phyloP scores from a whole-genome alignment of 441 rosid species.

The Manihot esculenta region DNA sequence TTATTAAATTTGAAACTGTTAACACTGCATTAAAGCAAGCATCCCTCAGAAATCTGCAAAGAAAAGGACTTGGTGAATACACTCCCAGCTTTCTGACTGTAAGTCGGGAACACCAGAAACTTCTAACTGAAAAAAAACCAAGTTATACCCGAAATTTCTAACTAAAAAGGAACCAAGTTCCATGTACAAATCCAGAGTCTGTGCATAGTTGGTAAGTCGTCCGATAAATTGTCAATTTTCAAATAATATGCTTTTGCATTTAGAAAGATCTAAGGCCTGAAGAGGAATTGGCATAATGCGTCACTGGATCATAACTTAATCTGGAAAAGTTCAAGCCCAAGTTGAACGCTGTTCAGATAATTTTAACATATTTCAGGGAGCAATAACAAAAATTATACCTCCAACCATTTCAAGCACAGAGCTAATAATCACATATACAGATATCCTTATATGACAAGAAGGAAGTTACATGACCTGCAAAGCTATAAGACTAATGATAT shows the following conservation, averaged over 20 bases:
- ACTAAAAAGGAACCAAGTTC: background rate
- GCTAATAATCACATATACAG: slow-evolving; percentile 25
- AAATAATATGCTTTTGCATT: slow-evolving; percentile 1
- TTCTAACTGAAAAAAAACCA: too few relatives aligned
- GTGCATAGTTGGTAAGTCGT: background rate
- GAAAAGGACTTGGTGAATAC: slow-evolving; percentile 18
- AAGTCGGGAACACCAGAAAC: slow-evolving; percentile 9
- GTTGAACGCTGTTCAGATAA: slow-evolving; percentile 10
- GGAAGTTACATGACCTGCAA: too few relatives aligned
- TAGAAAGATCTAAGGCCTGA: slow-evolving; percentile 14
- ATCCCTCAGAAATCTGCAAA: slow-evolving; percentile 34
- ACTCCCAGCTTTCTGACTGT: slow-evolving; percentile 18
- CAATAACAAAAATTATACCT: slow-evolving; percentile 34
- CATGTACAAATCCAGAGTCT: background rate
- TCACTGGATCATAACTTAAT: slow-evolving; percentile 12
- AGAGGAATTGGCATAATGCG: slow-evolving; percentile 20
- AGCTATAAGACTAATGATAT: too few relatives aligned
- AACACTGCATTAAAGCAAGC: slow-evolving; percentile 22
- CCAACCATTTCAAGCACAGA: slow-evolving; percentile 34
- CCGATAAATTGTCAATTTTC: background rate
- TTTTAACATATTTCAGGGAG: slow-evolving; percentile 5
- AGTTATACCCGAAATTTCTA: too few relatives aligned
- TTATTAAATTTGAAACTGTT: slow-evolving; percentile 20
- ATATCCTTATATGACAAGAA: slow-evolving; percentile 21
- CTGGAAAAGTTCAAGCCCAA: slow-evolving; percentile 20